These are phyloP conservation scores for Crataegus laevigata DNA, from an alignment of 306 rosid genomes.

Conservation along the genomic window DNA sequence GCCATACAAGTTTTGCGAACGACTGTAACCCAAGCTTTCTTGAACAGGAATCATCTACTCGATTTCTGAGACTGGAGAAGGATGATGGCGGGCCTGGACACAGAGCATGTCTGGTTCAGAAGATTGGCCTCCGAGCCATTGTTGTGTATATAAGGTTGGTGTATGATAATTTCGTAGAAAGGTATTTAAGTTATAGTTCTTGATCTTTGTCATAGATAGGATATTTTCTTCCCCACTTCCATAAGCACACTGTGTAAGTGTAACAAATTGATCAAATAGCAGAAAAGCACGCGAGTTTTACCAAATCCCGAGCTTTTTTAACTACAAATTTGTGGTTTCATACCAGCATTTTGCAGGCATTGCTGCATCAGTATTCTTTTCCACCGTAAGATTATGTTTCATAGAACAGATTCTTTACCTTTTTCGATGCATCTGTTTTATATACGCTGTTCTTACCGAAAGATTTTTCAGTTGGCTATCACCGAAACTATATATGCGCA, in stretches of 20 bases:
- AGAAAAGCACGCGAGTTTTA: background rate
- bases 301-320: background rate
- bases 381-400: background rate
- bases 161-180: slow-evolving; percentile 43
- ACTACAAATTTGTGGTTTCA: background rate
- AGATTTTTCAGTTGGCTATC: too few relatives aligned
- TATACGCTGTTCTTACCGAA: too few relatives aligned
- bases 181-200: slow-evolving; percentile 23
- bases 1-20: background rate
- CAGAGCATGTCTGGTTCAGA: slow-evolving; percentile 18
- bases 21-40: background rate
- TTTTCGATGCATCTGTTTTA: too few relatives aligned
- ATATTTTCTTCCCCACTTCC: background rate
- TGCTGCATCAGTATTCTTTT: slow-evolving; percentile 11
- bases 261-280: slow-evolving; percentile 10
- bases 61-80: slow-evolving; percentile 23
- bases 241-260: slow-evolving; percentile 5
- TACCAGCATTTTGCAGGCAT: slow-evolving; percentile 9
- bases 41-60: slow-evolving; percentile 16
- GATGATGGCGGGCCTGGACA: slow-evolving; percentile 16
- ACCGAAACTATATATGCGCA: background rate
- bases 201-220: slow-evolving; percentile 13
- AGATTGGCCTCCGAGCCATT: slow-evolving; percentile 26
- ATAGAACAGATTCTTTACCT: background rate
- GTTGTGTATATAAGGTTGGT: slow-evolving; percentile 55